Conservation (phyloP, 257 asterid species). For the Apocynum venetum region DNA sequence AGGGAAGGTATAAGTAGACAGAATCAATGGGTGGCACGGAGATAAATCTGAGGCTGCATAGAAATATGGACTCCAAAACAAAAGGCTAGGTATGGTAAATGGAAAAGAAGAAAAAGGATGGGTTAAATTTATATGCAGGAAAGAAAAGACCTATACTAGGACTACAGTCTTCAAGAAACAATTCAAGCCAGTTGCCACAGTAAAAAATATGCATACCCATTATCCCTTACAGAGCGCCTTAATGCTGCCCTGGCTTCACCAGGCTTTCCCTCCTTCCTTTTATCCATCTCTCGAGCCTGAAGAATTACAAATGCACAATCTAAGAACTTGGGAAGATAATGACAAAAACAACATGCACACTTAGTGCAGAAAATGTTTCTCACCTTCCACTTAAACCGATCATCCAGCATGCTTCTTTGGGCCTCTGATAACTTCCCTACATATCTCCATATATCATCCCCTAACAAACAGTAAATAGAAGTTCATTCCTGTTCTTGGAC, state of each 20-base stretch:
- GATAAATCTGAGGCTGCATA: background rate
- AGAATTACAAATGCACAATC: constrained; percentile 8
- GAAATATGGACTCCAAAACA: background rate
- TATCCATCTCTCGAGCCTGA: constrained; percentile 99
- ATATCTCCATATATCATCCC: constrained; percentile 98
- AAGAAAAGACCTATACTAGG: background rate
- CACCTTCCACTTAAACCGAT: constrained; percentile 98
- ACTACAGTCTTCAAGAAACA: background rate
- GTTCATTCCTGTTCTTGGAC: background rate
- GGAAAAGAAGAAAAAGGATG: background rate
- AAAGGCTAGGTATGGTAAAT: background rate
- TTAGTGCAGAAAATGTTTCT: background rate
- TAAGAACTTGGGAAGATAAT: constrained; percentile 1
- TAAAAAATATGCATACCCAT: constrained; percentile 46
- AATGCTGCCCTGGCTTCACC: constrained; percentile 94
- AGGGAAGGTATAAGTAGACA: background rate
- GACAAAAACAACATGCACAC: constrained; percentile 14
- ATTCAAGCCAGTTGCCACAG: background rate
- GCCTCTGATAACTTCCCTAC: constrained; percentile 95
- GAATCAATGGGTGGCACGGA: background rate
- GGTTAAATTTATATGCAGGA: background rate
- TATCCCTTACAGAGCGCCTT: constrained; percentile 97
- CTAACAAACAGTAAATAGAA: constrained; percentile 33
- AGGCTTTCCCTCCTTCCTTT: constrained; percentile 89
- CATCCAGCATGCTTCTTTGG: constrained; percentile 98